Evolutionary conservation across 257 asterid genomes (phyloP).

Genomic region (Capsicum pubescens): DNA sequence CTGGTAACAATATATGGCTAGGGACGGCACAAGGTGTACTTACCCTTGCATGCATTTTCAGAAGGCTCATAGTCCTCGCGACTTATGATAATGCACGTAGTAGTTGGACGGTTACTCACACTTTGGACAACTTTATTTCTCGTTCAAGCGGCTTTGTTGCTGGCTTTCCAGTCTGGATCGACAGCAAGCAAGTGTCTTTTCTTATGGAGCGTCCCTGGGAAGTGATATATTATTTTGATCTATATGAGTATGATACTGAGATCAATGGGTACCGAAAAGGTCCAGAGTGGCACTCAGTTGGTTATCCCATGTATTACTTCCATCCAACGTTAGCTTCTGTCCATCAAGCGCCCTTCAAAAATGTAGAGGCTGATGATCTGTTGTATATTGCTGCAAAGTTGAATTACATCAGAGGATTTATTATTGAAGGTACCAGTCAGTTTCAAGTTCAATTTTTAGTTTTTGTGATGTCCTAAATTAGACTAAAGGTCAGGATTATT

Average conservation of each 20-base stretch:
- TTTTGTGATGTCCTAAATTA: background rate
- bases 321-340: constrained; percentile 1
- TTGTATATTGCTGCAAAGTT: background rate
- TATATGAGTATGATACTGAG: background rate
- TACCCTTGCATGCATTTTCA: background rate
- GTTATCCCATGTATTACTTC: background rate
- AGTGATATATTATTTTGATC: background rate
- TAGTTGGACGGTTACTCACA: background rate
- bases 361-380: background rate
- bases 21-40: constrained; percentile 15
- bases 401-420: background rate
- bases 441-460: background rate
- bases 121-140: background rate
- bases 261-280: background rate
- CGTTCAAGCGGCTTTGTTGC: background rate
- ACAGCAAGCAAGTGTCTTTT: background rate
- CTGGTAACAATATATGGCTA: background rate
- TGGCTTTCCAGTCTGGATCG: background rate
- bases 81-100: background rate
- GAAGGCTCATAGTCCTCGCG: background rate
- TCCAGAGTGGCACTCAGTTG: background rate
- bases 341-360: background rate
- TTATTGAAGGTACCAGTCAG: background rate
- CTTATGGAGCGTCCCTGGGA: background rate
- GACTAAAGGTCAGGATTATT: background rate